Evolutionary conservation across 768 basidiomycete species (phyloP).

Genomic region (Pleurotus sapidus): DNA sequence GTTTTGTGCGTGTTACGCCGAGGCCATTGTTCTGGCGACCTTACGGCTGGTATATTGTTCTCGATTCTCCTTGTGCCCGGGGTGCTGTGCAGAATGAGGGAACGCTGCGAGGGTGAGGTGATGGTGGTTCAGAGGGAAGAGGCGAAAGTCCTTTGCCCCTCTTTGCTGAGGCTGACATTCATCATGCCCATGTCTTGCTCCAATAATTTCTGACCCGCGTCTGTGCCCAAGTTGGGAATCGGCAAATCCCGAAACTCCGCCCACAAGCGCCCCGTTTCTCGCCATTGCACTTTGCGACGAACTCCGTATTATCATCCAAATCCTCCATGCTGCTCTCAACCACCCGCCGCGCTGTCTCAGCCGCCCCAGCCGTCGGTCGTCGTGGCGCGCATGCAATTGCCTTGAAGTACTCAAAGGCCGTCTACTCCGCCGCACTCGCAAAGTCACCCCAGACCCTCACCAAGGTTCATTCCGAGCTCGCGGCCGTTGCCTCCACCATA

Average conservation of each 20-base stretch:
- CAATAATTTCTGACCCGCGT: slow-evolving; percentile 2
- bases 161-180: neutral
- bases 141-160: neutral
- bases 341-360: slow-evolving; percentile 26
- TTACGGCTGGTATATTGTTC: neutral
- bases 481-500: slow-evolving; percentile 66
- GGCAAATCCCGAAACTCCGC: slow-evolving; percentile 10
- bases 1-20: neutral
- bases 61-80: neutral
- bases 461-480: slow-evolving; percentile 85
- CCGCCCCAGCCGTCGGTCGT: slow-evolving; percentile 51
- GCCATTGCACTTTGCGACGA: slow-evolving; percentile 5
- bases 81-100: neutral
- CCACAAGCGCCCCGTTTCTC: neutral
- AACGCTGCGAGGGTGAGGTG: neutral
- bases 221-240: slow-evolving; percentile 8
- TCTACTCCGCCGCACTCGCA: slow-evolving; percentile 76
- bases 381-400: slow-evolving; percentile 73
- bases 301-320: slow-evolving; percentile 6
- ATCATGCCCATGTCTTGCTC: neutral
- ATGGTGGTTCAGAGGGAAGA: neutral
- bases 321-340: slow-evolving; percentile 12
- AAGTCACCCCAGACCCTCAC: slow-evolving; percentile 81
- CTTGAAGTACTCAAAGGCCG: slow-evolving; percentile 80
- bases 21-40: slow-evolving; percentile 2